phyloP scores from a whole-genome alignment of 306 rosid species.

The Inga leiocalycina region DNA sequence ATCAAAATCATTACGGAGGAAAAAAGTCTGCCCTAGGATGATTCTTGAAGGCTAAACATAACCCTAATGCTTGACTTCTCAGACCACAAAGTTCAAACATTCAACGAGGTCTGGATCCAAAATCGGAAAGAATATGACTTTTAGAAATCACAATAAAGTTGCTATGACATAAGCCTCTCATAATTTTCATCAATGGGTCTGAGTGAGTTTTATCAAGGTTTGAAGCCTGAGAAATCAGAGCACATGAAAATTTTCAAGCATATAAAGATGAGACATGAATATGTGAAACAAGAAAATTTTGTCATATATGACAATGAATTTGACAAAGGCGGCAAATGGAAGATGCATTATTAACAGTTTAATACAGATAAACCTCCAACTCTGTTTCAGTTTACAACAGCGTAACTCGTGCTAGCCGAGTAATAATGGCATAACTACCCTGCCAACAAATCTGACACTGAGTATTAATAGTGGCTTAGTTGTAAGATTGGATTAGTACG shows the following conservation, averaged over 20 bases:
- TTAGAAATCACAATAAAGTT: neutral
- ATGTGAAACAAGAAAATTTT: neutral
- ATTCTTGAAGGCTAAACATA: neutral
- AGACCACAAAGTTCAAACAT: constrained; percentile 6
- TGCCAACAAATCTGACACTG: neutral
- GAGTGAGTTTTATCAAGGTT: neutral
- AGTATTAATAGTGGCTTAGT: neutral
- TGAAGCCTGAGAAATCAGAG: neutral
- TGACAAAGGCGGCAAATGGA: neutral
- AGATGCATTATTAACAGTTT: neutral
- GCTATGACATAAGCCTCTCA: neutral
- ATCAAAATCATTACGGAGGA: constrained; percentile 19
- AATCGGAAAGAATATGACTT: neutral
- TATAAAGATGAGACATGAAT: neutral
- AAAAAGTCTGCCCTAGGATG: neutral
- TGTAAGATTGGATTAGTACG: neutral
- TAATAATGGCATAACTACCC: neutral
- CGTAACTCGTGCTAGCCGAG: neutral
- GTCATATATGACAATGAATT: neutral
- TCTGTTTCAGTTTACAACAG: neutral
- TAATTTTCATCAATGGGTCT: neutral
- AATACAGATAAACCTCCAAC: neutral
- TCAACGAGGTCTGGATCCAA: constrained; percentile 19
- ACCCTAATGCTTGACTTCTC: neutral
- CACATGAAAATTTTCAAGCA: constrained; percentile 9